A percentile compares a stretch with the other conserved stretches of the same genome.
phyloP scores from a whole-genome alignment of 371 early-diverging fungal species.

The Amoeboaphelidium protococcarum region DNA sequence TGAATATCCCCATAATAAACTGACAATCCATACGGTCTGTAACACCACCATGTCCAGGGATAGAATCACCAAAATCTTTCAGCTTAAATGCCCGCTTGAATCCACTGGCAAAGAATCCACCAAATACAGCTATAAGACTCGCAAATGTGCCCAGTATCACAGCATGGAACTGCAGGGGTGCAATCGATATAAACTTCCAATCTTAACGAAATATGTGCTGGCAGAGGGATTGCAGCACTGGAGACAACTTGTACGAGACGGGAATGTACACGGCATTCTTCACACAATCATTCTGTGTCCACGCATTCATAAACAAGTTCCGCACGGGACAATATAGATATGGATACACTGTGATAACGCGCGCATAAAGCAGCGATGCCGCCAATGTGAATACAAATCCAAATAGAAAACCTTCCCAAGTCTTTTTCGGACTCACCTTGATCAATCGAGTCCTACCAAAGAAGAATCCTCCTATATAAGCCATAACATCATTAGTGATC shows the following conservation, averaged over 20 bases:
- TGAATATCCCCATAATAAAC: slow-evolving; percentile 88
- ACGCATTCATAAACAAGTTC: slow-evolving; percentile 25
- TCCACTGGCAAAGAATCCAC: slow-evolving; percentile 97
- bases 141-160: slow-evolving; percentile 78
- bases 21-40: slow-evolving; percentile 96
- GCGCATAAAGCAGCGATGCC: slow-evolving; percentile 48
- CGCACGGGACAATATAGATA: slow-evolving; percentile 69
- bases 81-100: slow-evolving; percentile 88
- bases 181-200: slow-evolving; percentile 16
- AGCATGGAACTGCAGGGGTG: slow-evolving; percentile 71
- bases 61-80: slow-evolving; percentile 92
- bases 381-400: slow-evolving; percentile 63
- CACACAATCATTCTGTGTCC: slow-evolving; percentile 23
- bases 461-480: slow-evolving; percentile 88
- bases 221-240: slow-evolving; percentile 12
- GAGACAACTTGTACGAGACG: slow-evolving; percentile 18
- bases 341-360: slow-evolving; percentile 25
- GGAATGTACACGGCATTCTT: slow-evolving; percentile 40
- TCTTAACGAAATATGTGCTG: background rate
- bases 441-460: slow-evolving; percentile 84
- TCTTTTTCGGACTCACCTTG: slow-evolving; percentile 92
- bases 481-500: slow-evolving; percentile 91
- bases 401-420: slow-evolving; percentile 97
- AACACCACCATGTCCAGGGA: slow-evolving; percentile 97
- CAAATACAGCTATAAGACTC: slow-evolving; percentile 93